A percentile compares a stretch with the other conserved stretches of the same genome.
These are phyloP conservation scores for Schizochytrium sp. DNA, from an alignment of 108 stramenopile species.

Conservation along the genomic window DNA sequence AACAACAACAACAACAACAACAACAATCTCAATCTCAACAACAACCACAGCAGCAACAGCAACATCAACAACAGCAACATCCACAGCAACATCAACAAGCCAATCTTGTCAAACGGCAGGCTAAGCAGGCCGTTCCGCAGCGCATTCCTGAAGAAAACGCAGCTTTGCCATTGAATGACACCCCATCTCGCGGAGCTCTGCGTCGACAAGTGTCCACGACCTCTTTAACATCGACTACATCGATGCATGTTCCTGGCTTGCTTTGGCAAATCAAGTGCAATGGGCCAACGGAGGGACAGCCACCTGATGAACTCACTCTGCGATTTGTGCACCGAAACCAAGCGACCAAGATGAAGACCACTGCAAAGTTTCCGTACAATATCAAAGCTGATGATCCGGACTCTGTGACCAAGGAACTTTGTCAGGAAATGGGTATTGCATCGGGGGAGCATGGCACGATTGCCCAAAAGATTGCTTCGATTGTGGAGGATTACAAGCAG, in stretches of 20 bases:
- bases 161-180: no score
- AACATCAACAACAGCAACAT: no score
- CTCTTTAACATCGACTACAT: conserved; percentile 29
- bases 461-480: neutral
- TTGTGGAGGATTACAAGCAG: neutral
- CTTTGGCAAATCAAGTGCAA: conserved; percentile 50
- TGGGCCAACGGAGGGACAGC: conserved; percentile 37
- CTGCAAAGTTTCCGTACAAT: conserved; percentile 74
- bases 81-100: no score
- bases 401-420: conserved; percentile 75
- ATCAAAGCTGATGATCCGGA: conserved; percentile 72
- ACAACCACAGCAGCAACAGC: neutral
- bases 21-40: neutral
- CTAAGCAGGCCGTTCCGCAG: no score
- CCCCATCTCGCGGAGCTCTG: neutral
- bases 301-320: conserved; percentile 55
- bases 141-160: no score
- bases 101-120: no score
- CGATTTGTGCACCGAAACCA: conserved; percentile 50
- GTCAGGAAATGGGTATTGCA: conserved; percentile 59
- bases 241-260: conserved; percentile 28
- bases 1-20: no score
- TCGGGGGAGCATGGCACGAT: neutral
- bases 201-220: conserved; percentile 11
- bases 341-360: conserved; percentile 64